Percentiles rank a stretch among this genome's conserved stretches.
These are phyloP conservation scores for Alternaria dauci DNA, from an alignment of 2,329 filamentous ascomycete genomes.

Conservation along the genomic window DNA sequence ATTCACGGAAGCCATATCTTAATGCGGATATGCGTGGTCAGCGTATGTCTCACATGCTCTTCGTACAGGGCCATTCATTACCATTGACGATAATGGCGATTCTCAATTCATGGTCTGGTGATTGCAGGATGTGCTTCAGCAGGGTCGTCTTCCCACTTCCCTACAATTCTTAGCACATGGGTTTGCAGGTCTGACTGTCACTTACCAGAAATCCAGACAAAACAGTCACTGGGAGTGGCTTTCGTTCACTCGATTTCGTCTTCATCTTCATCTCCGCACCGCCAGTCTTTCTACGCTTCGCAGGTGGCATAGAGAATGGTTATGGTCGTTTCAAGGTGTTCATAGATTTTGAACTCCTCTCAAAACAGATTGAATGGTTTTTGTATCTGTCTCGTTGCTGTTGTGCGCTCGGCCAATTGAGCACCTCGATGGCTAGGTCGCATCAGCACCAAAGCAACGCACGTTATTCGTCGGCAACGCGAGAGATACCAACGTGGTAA, in stretches of 20 bases:
- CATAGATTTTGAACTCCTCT: neutral
- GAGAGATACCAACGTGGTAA: neutral
- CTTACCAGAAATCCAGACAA: constrained; percentile 67
- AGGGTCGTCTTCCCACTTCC: constrained; percentile 77
- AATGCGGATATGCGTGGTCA: neutral
- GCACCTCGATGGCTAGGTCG: constrained; percentile 40
- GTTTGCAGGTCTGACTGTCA: neutral
- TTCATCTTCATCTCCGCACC: constrained; percentile 16
- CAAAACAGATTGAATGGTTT: constrained; percentile 18
- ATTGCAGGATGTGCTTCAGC: constrained; percentile 72
- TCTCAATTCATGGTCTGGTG: constrained; percentile 68
- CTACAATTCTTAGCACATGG: constrained; percentile 48
- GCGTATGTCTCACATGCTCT: neutral
- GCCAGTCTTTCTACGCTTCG: constrained; percentile 31
- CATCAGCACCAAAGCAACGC: constrained; percentile 38
- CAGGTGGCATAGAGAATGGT: constrained; percentile 24
- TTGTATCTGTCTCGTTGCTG: constrained; percentile 25
- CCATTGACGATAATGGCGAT: constrained; percentile 76
- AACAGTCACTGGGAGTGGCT: constrained; percentile 65
- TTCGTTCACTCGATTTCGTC: constrained; percentile 19
- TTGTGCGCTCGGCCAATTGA: constrained; percentile 41
- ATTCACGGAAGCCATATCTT: constrained; percentile 64
- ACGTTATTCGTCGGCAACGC: constrained; percentile 18
- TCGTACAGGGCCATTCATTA: neutral
- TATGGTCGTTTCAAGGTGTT: neutral